phyloP scores from a whole-genome alignment of 805 yeast genomes.

The Lipomyces mesembrius region DNA sequence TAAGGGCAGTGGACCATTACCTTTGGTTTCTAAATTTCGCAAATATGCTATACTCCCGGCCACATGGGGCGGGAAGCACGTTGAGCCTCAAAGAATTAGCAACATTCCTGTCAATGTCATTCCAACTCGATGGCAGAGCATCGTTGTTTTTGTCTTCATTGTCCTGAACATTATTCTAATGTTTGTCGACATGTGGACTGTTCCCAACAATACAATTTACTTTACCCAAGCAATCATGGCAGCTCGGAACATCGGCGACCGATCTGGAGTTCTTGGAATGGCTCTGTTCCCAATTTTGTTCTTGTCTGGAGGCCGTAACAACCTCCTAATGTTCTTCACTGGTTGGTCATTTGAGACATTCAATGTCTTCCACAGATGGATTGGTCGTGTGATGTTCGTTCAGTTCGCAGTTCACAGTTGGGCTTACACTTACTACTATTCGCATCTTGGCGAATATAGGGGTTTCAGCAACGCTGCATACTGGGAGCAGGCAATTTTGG shows the following conservation, averaged over 20 bases:
- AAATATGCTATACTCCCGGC: constrained; percentile 41
- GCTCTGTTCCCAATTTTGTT: constrained; percentile 56
- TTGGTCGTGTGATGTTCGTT: constrained; percentile 40
- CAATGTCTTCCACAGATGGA: constrained; percentile 67
- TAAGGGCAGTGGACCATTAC: constrained; percentile 18
- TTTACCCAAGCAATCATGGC: constrained; percentile 3
- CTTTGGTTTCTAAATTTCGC: constrained; percentile 20
- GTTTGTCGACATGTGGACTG: constrained; percentile 11
- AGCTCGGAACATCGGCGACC: constrained; percentile 21
- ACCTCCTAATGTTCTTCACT: constrained; percentile 63
- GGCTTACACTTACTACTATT: constrained; percentile 55
- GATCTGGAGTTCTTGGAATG: constrained; percentile 41
- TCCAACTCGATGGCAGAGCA: constrained; percentile 50
- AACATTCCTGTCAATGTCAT: constrained; percentile 38
- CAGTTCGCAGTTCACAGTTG: constrained; percentile 56
- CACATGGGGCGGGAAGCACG: constrained; percentile 40
- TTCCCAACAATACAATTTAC: constrained; percentile 7
- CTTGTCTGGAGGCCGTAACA: constrained; percentile 75
- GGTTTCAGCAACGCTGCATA: constrained; percentile 43
- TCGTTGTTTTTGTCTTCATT: constrained; percentile 13
- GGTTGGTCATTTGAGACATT: constrained; percentile 71
- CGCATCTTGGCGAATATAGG: constrained; percentile 35
- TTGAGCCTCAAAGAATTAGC: constrained; percentile 33
- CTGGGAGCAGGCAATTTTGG: constrained; percentile 38
- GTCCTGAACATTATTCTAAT: constrained; percentile 18